Percentiles rank a stretch among this genome's conserved stretches.
Conservation (phyloP, 1,284 basidiomycete genomes). For the Pseudozyma pruni region DNA sequence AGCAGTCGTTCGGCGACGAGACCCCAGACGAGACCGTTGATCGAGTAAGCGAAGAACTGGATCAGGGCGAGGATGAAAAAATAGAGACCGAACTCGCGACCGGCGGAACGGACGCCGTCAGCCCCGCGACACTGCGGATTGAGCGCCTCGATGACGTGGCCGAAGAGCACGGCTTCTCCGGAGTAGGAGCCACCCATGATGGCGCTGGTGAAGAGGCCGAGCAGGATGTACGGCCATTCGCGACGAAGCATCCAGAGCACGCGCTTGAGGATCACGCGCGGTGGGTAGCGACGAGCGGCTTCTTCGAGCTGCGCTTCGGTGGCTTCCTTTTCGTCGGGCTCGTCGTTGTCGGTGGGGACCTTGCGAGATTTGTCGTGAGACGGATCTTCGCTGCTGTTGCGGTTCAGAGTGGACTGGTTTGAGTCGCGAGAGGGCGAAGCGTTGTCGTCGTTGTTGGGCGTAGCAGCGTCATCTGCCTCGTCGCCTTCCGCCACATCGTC, state of each 20-base stretch:
- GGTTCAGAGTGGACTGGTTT: slow-evolving; percentile 4
- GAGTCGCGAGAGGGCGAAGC: slow-evolving; percentile 14
- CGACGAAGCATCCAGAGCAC: slow-evolving; percentile 38
- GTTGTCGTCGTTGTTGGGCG: background rate
- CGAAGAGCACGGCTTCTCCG: slow-evolving; percentile 60
- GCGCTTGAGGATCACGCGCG: slow-evolving; percentile 32
- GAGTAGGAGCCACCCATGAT: slow-evolving; percentile 60
- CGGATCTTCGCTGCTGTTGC: slow-evolving; percentile 4
- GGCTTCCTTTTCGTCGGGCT: slow-evolving; percentile 17
- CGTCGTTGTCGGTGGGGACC: background rate
- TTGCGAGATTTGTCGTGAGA: background rate
- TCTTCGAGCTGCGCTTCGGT: slow-evolving; percentile 7
- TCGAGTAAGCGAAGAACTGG: slow-evolving; percentile 53
- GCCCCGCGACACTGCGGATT: slow-evolving; percentile 58
- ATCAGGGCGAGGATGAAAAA: slow-evolving; percentile 60
- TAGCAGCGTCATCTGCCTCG: slow-evolving; percentile 10
- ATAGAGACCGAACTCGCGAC: slow-evolving; percentile 50
- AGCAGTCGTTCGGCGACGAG: slow-evolving; percentile 56
- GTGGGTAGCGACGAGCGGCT: slow-evolving; percentile 12
- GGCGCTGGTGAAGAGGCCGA: slow-evolving; percentile 48
- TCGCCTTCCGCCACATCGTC: slow-evolving; percentile 35
- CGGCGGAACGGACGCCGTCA: slow-evolving; percentile 32
- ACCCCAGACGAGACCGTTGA: slow-evolving; percentile 56
- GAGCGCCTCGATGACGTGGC: slow-evolving; percentile 60
- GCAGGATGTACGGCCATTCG: slow-evolving; percentile 48